Percentiles rank a stretch among this genome's conserved stretches.
phyloP scores from a whole-genome alignment of 2,329 filamentous ascomycete species.

The Nannizziopsis barbatae region DNA sequence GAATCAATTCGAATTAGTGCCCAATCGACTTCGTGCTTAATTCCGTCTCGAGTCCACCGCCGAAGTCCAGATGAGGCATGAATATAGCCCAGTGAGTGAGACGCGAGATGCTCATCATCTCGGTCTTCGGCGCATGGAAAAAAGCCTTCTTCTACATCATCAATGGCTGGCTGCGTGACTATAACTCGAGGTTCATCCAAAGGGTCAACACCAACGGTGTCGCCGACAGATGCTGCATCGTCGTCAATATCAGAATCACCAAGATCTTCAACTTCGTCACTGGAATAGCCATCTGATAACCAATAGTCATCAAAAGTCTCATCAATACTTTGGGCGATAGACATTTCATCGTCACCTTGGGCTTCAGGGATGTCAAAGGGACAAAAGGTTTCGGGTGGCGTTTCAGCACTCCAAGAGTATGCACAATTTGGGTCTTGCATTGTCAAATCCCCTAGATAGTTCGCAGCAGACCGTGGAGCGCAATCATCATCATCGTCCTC shows the following conservation, averaged over 20 bases:
- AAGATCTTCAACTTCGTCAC: constrained; percentile 45
- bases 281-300: constrained; percentile 38
- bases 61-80: constrained; percentile 85
- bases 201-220: constrained; percentile 65
- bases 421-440: constrained; percentile 23
- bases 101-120: constrained; percentile 69
- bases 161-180: constrained; percentile 83
- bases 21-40: constrained; percentile 92
- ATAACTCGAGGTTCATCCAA: constrained; percentile 66
- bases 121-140: constrained; percentile 68
- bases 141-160: constrained; percentile 73
- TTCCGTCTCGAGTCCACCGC: constrained; percentile 56
- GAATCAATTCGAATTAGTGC: constrained; percentile 72
- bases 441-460: constrained; percentile 21
- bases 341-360: constrained; percentile 36
- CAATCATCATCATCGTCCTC: constrained; percentile 28
- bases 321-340: constrained; percentile 28
- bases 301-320: constrained; percentile 34
- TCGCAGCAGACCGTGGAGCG: constrained; percentile 36
- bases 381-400: constrained; percentile 29
- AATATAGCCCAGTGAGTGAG: constrained; percentile 68
- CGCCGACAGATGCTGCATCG: constrained; percentile 51
- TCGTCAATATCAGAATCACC: constrained; percentile 38
- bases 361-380: constrained; percentile 45
- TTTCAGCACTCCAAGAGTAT: constrained; percentile 31